Evolutionary conservation across 352 stramenopile species (phyloP).

Genomic region (Phytophthora pini): DNA sequence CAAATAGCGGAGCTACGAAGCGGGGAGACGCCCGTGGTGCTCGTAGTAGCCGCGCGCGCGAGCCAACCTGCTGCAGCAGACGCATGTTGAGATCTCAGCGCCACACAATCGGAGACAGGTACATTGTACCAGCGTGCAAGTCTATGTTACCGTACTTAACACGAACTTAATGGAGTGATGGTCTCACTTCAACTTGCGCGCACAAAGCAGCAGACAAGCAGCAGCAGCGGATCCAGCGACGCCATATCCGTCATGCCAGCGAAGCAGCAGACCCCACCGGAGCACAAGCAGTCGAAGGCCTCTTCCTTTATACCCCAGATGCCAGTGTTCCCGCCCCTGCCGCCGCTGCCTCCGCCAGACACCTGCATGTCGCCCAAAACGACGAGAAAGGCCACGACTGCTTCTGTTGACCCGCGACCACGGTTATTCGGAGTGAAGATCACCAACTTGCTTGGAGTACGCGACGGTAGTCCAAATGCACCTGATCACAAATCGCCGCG

Average conservation of each 20-base stretch:
- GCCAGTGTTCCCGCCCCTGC: conserved; percentile 25
- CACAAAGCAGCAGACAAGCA: neutral
- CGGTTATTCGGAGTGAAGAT: conserved; percentile 19
- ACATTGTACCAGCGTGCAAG: conserved; percentile 19
- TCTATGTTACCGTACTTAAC: conserved; percentile 12
- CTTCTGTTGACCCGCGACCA: conserved; percentile 8
- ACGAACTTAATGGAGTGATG: conserved; percentile 17
- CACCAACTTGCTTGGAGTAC: conserved; percentile 7
- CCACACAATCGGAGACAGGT: conserved; percentile 6
- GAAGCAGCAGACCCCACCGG: conserved; percentile 16
- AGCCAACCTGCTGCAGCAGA: conserved; percentile 10
- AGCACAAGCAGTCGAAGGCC: neutral
- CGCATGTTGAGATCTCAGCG: conserved; percentile 15
- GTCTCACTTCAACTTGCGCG: conserved; percentile 35
- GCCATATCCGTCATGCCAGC: conserved; percentile 15
- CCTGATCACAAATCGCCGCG: conserved; percentile 9
- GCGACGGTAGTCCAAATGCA: neutral
- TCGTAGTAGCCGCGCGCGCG: conserved; percentile 23
- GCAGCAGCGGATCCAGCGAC: neutral
- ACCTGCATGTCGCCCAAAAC: conserved; percentile 1
- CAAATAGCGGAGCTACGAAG: neutral
- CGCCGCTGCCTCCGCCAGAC: conserved; percentile 31
- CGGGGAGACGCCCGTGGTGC: neutral
- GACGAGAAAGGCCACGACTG: conserved; percentile 4
- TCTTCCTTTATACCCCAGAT: neutral